Evolutionary conservation across 495 filamentous ascomycete species (phyloP).

Genomic region (Hypoxylon intermedium): DNA sequence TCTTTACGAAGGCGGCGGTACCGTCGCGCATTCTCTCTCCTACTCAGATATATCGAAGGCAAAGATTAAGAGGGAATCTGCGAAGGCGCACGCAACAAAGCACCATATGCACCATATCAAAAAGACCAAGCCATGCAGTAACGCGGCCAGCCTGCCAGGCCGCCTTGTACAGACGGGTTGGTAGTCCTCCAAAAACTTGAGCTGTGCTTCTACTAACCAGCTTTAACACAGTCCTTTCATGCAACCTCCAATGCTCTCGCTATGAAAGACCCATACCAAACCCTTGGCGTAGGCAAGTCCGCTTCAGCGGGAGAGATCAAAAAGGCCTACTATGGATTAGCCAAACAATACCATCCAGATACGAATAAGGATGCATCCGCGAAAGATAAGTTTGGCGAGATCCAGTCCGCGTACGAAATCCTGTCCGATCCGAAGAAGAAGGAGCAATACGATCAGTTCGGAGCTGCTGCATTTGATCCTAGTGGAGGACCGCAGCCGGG

Average conservation of each 20-base stretch:
- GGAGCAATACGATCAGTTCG: slow-evolving; percentile 88
- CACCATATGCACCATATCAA: slow-evolving; percentile 37
- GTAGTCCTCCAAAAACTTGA: slow-evolving; percentile 9
- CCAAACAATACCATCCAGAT: slow-evolving; percentile 98
- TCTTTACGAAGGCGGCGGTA: slow-evolving; percentile 59
- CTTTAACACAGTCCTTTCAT: slow-evolving; percentile 71
- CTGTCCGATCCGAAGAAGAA: slow-evolving; percentile 90
- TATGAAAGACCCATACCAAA: slow-evolving; percentile 79
- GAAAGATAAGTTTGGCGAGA: slow-evolving; percentile 92
- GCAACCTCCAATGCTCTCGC: slow-evolving; percentile 67
- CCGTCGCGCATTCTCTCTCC: slow-evolving; percentile 58
- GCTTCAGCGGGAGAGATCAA: slow-evolving; percentile 91
- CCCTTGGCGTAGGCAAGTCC: slow-evolving; percentile 80
- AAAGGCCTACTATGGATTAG: slow-evolving; percentile 95
- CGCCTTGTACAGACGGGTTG: slow-evolving; percentile 31
- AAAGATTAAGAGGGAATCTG: slow-evolving; percentile 46
- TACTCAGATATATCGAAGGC: slow-evolving; percentile 55
- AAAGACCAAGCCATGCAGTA: slow-evolving; percentile 10
- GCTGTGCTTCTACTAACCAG: slow-evolving; percentile 14
- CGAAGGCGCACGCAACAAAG: slow-evolving; percentile 40
- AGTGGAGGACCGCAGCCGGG: slow-evolving; percentile 74
- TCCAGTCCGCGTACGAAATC: slow-evolving; percentile 90
- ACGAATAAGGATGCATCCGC: slow-evolving; percentile 92
- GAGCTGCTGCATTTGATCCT: slow-evolving; percentile 86
- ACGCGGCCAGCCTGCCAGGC: slow-evolving; percentile 10